Base-by-base conservation (phyloP, 495 filamentous ascomycete species). In the Terfezia claveryi region DNA sequence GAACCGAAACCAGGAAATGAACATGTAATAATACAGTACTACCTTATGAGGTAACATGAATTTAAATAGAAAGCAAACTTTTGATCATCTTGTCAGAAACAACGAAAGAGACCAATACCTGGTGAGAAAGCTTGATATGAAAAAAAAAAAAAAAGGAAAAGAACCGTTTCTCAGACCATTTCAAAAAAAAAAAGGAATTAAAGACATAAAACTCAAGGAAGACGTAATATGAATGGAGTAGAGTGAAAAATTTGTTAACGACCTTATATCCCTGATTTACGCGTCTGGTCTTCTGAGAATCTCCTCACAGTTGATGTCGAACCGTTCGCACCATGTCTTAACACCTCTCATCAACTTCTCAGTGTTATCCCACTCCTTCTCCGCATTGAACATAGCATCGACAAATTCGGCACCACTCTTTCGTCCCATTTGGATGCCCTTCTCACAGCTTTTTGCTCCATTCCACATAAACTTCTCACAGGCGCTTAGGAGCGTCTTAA, bases 351-450 rank as follows among this genome's bases (percentile, higher is more conserved):
- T 95, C 69, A 96, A 74, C 70, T 81, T 82, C 73, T 96, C 85
- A n/a, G 91, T 95, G 66, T 80, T 80, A 67, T 93, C 83, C 44
- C 94, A 74, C 67, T 94, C 82, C 54, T 88, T 80, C 64, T 95
- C 91, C 57, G 83, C 79, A 60, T 91, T 92, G 64, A 96, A 98
- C 59, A 98, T 85, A 50, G 88, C 85, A 64, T 95, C 85, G 62
- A 98, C 89, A 66, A 98, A 96, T 76, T 95, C 92, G 60, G 81
- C 82, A 41, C 92, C 92, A 56, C 85, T 84, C 66, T 87, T 86
- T 74, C 87, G 85, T 62, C 91, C 92, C 73, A 95, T 87, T 58
- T 80, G 80, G 23, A 76, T 72, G 59, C 80, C 77, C 62, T 78
- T 78, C 58, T 75, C 72, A 20, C 62, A 76, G 46, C 75, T 75